These are phyloP conservation scores for Globisporangium irregulare DNA, from an alignment of 352 stramenopile genomes.

Conservation along the genomic window DNA sequence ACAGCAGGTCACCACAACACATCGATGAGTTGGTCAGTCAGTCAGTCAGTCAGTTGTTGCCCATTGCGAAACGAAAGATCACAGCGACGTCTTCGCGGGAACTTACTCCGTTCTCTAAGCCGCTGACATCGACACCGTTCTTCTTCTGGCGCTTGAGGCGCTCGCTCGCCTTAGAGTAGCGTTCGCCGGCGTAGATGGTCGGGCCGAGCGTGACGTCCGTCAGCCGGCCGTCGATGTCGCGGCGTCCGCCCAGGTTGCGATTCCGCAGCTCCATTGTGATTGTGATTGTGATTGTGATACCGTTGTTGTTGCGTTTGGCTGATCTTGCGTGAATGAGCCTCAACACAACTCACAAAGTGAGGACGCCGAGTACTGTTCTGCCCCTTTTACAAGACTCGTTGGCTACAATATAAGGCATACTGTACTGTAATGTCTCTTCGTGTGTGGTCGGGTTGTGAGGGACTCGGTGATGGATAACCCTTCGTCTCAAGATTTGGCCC, in stretches of 20 bases:
- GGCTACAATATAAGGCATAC: not conserved
- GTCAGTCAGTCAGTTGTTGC: not conserved
- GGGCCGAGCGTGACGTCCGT: constrained; percentile 62
- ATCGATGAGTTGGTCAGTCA: not conserved
- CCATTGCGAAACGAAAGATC: not conserved
- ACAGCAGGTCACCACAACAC: not conserved
- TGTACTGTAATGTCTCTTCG: too few species aligned
- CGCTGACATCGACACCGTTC: constrained; percentile 36
- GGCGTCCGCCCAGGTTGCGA: constrained; percentile 29
- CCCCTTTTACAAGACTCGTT: not conserved
- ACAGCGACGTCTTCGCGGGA: not conserved
- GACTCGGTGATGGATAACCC: not conserved
- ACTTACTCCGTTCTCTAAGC: constrained; percentile 10
- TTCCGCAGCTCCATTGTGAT: constrained; percentile 61
- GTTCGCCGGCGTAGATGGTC: constrained; percentile 80
- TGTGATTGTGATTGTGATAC: not conserved
- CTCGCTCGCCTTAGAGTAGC: constrained; percentile 84
- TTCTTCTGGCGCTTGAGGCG: constrained; percentile 72
- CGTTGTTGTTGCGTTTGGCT: not conserved
- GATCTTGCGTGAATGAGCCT: not conserved
- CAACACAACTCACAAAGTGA: not conserved
- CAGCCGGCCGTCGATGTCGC: constrained; percentile 29
- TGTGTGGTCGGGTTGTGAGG: constrained; percentile 5
- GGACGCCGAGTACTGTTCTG: not conserved
- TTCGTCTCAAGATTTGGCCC: not conserved